Base-by-base conservation (phyloP, 2,329 filamentous ascomycete genomes). In the Setomelanomma holmii region DNA sequence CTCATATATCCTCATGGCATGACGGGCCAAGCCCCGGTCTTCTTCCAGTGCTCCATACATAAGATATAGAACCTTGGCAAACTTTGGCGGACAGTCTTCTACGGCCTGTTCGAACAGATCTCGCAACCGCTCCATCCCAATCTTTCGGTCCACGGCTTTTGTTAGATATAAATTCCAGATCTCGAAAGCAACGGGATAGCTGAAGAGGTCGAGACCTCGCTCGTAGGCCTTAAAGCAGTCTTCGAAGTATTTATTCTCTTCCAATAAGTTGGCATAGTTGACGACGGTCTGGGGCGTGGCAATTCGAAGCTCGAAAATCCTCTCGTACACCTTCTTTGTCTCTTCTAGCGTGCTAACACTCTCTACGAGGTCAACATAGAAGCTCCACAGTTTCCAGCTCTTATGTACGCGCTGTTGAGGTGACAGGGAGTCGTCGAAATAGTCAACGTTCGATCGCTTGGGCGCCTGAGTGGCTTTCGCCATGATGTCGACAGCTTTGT, bases 1-100 rank as follows among this genome's bases (percentile, higher is more conserved):
- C 78, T 99, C 96, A 76, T 99, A 99, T 63, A 99, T 99, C 53
- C 95, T 89, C 95, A 99, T 99, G 2, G 96, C 96, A 72, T 98
- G 93, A 43, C 96, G 86, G 10, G 95, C 93, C 14, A 99, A 85
- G 1, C 95, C 95, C 30, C 95, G 86, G 68, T 99, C 95, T 77
- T 99, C 95, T 75, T 99, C 95, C 22, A 99, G 80, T 61, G 96
- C 95, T 58, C 95, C 95, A 74, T 99, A 99, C 95, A 99, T 98
- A 56, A 99, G 84, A 72, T 96, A 99, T 5, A 99, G 83, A 0
- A 91, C 87, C 77, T 98, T 98, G 58, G 95, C 95, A 69, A 99
- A 99, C 64, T 93, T 96, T 0, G 93, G 90, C 4, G 95, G 95
- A 61, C 92, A 96, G 61, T 90, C 92, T 75, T 98, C 93, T 14